Conservation (phyloP, 768 basidiomycete genomes). For the Kwoniella dendrophila region DNA sequence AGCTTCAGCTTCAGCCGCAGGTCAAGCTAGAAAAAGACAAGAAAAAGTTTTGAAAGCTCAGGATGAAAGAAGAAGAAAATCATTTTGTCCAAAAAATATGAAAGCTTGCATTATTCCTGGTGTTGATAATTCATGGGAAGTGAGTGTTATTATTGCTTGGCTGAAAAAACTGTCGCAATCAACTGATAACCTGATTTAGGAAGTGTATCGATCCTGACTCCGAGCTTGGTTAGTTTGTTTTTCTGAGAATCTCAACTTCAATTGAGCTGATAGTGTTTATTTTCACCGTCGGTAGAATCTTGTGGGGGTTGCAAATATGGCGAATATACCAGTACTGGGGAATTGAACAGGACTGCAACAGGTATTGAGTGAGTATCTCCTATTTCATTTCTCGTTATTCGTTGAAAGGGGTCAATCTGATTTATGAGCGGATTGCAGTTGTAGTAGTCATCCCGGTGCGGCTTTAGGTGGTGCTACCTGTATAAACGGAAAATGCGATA, state of each 20-base stretch:
- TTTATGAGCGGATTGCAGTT: not conserved
- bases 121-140: conserved; percentile 2
- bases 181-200: not conserved
- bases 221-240: conserved; percentile 10
- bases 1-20: not conserved
- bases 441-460: not conserved
- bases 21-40: conserved; percentile 6
- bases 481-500: conserved; percentile 10
- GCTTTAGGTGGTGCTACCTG: conserved; percentile 10
- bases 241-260: not conserved
- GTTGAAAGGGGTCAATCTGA: too few species aligned
- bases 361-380: conserved; percentile 10
- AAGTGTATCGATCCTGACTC: conserved; percentile 7
- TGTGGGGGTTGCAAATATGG: conserved; percentile 10
- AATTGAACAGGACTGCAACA: conserved; percentile 2
- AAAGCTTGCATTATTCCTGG: conserved; percentile 6
- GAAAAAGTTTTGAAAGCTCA: conserved; percentile 4
- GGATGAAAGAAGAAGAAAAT: not conserved
- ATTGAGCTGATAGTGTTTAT: not conserved
- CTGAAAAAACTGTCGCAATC: not conserved
- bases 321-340: conserved; percentile 7
- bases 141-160: not conserved
- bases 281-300: conserved; percentile 1
- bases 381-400: not conserved
- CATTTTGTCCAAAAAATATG: conserved; percentile 9